These are phyloP conservation scores for Mortierella sp. DNA, from an alignment of 371 early-diverging fungal genomes.

Conservation along the genomic window DNA sequence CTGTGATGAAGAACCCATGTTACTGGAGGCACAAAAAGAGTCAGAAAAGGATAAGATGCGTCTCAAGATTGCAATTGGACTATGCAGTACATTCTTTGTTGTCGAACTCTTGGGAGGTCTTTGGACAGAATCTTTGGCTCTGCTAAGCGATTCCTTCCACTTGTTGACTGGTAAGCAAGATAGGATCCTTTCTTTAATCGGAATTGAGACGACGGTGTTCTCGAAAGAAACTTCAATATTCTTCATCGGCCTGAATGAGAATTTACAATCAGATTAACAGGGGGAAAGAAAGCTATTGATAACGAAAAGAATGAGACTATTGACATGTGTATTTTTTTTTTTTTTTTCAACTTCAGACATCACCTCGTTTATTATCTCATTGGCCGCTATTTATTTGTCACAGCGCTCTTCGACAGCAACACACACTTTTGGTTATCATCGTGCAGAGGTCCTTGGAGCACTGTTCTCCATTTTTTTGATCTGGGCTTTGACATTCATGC, in stretches of 20 bases:
- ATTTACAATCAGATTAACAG: background rate
- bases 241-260: slow-evolving; percentile 12
- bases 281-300: background rate
- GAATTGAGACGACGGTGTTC: background rate
- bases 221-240: slow-evolving; percentile 3
- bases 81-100: slow-evolving; percentile 77
- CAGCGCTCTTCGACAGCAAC: slow-evolving; percentile 73
- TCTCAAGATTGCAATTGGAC: slow-evolving; percentile 50
- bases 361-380: slow-evolving; percentile 79
- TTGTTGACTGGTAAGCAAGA: slow-evolving; percentile 67
- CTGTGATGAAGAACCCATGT: slow-evolving; percentile 25
- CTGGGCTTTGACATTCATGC: slow-evolving; percentile 81
- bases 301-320: background rate
- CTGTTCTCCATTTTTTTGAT: slow-evolving; percentile 85
- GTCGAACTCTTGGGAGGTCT: slow-evolving; percentile 80
- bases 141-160: slow-evolving; percentile 83
- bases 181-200: background rate
- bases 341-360: slow-evolving; percentile 61
- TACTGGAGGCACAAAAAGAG: slow-evolving; percentile 28
- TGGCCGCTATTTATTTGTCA: slow-evolving; percentile 79
- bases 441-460: slow-evolving; percentile 91
- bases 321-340: background rate
- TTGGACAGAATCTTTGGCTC: slow-evolving; percentile 74
- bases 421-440: slow-evolving; percentile 88
- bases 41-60: slow-evolving; percentile 38